Conservation (phyloP, 2,329 filamentous ascomycete genomes). For the Alternaria brassicicola region DNA sequence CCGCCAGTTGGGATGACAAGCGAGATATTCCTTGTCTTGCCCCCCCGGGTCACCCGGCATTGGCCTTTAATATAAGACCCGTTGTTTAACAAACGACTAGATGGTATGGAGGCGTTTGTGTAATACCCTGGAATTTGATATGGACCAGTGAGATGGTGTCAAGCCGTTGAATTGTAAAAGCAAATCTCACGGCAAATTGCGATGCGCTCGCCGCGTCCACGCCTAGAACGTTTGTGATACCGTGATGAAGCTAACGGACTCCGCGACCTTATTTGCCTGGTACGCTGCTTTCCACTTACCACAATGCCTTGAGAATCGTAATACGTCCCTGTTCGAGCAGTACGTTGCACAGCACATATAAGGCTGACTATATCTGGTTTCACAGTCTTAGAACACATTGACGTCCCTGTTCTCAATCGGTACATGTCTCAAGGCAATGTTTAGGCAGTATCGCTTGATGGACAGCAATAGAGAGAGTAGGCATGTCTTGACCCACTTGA, state of each 20-base stretch:
- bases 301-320: background rate
- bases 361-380: background rate
- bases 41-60: conserved; percentile 2
- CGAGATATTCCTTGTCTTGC: conserved; percentile 15
- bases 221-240: background rate
- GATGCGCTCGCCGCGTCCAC: background rate
- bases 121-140: conserved; percentile 2
- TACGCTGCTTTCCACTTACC: background rate
- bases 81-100: background rate
- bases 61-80: background rate
- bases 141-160: background rate
- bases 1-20: conserved; percentile 18
- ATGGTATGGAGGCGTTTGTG: background rate
- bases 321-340: background rate
- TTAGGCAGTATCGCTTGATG: background rate
- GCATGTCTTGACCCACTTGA: no score
- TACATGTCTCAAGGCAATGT: background rate
- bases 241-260: background rate
- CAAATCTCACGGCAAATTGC: background rate
- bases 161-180: background rate
- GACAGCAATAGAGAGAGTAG: background rate
- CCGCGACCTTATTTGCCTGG: background rate
- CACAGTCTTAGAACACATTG: background rate
- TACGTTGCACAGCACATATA: background rate
- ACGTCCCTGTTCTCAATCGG: background rate